A percentile compares a stretch with the other conserved stretches of the same genome.
Conservation (phyloP, 2,329 filamentous ascomycete species). For the Alternaria brassicicola region DNA sequence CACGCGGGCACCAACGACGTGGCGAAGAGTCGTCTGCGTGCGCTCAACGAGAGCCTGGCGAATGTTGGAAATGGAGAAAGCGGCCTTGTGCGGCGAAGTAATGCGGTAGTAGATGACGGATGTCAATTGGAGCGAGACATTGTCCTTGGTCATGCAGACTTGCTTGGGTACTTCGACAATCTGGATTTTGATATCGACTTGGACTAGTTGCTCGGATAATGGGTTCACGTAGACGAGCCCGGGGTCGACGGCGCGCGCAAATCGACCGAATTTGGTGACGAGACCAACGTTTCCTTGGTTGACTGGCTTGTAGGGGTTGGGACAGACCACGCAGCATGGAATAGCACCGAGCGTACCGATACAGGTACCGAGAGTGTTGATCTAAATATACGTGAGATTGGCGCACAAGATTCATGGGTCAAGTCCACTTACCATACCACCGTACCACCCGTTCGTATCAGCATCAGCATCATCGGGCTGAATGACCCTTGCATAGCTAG, state of each 20-base stretch:
- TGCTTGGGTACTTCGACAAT: conserved; percentile 96
- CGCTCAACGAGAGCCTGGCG: conserved; percentile 96
- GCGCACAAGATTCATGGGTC: background rate
- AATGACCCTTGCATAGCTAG: conserved; percentile 74
- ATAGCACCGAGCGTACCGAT: conserved; percentile 84
- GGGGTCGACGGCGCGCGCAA: conserved; percentile 94
- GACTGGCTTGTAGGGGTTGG: conserved; percentile 95
- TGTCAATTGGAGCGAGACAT: conserved; percentile 90
- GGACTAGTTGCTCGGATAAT: conserved; percentile 83
- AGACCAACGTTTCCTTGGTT: conserved; percentile 92
- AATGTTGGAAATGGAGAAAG: conserved; percentile 94
- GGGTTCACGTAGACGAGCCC: conserved; percentile 98
- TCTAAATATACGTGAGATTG: conserved; percentile 44
- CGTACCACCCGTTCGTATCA: conserved; percentile 85
- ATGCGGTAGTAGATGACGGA: conserved; percentile 99
- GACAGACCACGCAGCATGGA: conserved; percentile 89
- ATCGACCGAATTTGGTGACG: conserved; percentile 92
- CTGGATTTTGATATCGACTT: conserved; percentile 99
- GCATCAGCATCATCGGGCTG: conserved; percentile 69
- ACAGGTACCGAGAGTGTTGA: conserved; percentile 74
- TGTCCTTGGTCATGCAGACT: conserved; percentile 99
- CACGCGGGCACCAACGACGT: conserved; percentile 93
- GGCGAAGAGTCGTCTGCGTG: conserved; percentile 95
- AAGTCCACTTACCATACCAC: conserved; percentile 62
- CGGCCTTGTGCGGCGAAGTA: conserved; percentile 90